Percentiles rank a stretch among this genome's conserved stretches.
These are phyloP conservation scores for Asterella californica DNA, from an alignment of 225 moss, liverwort and hornwort species.

Conservation along the genomic window DNA sequence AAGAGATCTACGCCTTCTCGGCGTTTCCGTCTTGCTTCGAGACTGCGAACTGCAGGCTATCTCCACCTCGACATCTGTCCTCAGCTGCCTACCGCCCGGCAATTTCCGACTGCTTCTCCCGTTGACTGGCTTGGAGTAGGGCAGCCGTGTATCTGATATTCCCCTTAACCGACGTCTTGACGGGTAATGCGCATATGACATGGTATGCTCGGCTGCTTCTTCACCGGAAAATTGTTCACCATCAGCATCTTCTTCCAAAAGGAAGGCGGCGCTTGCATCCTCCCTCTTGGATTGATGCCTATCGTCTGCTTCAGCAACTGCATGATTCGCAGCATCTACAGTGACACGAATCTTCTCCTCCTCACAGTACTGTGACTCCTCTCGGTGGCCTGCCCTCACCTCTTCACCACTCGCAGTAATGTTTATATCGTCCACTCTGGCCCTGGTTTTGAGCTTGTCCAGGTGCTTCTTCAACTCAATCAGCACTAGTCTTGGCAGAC, in stretches of 20 bases:
- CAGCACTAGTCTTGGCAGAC: slow-evolving; percentile 19
- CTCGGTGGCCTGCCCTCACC: background rate
- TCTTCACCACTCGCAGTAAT: background rate
- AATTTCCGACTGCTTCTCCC: slow-evolving; percentile 31
- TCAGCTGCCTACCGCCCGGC: slow-evolving; percentile 32
- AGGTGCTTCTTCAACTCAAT: slow-evolving; percentile 11
- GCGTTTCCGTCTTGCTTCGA: slow-evolving; percentile 24
- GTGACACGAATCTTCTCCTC: background rate
- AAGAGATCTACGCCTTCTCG: slow-evolving; percentile 15
- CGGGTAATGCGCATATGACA: background rate
- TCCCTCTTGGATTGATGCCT: background rate
- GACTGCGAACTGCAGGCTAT: slow-evolving; percentile 21
- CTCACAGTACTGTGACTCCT: background rate
- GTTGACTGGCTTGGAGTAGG: slow-evolving; percentile 2
- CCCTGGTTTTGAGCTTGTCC: slow-evolving; percentile 1
- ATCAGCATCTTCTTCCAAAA: background rate
- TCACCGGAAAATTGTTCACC: background rate
- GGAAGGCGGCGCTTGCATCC: background rate
- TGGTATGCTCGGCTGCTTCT: background rate
- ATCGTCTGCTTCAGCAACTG: background rate
- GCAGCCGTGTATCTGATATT: slow-evolving; percentile 8
- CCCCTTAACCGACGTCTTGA: slow-evolving; percentile 3
- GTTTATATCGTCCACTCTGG: background rate
- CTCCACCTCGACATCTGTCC: slow-evolving; percentile 24
- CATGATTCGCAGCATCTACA: background rate